A percentile compares a stretch with the other conserved stretches of the same genome.
These are phyloP conservation scores for Puccinia hordei DNA, from an alignment of 1,284 basidiomycete genomes.

Conservation along the genomic window DNA sequence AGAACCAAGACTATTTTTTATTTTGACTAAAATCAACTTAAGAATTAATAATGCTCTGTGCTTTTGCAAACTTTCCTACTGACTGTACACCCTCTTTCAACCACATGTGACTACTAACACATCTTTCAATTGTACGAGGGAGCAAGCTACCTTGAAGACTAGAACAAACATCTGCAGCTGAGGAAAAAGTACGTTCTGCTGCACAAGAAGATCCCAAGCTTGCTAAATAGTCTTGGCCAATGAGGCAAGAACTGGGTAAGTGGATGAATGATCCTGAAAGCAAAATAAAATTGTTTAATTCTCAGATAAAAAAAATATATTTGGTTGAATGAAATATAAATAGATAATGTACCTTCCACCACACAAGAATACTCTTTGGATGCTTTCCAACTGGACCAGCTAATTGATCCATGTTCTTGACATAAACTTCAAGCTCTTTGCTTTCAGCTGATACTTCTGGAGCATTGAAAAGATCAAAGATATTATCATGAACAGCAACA, in stretches of 20 bases:
- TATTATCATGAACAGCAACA: conserved; percentile 1
- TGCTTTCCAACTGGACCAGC: not conserved
- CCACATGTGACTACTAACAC: conserved; percentile 23
- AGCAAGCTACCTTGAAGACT: not conserved
- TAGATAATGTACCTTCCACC: not conserved
- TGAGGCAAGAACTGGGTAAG: not conserved
- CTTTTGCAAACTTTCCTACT: conserved; percentile 6
- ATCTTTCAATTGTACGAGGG: conserved; percentile 7
- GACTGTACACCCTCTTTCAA: conserved; percentile 13
- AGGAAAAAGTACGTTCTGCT: conserved; percentile 21
- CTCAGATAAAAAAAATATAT: not conserved
- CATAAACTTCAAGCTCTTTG: conserved; percentile 2
- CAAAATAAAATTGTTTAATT: not conserved
- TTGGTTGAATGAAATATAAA: not conserved
- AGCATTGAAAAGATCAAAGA: not conserved
- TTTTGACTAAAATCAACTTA: not conserved
- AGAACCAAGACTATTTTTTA: too few species aligned
- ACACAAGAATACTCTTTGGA: not conserved
- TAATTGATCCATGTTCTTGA: conserved; percentile 12
- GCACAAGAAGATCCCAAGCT: conserved; percentile 2
- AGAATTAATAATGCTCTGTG: not conserved
- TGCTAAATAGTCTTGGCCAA: conserved; percentile 14
- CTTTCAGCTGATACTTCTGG: not conserved
- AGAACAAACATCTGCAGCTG: conserved; percentile 18
- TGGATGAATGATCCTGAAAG: conserved; percentile 9